Conservation (phyloP, 768 basidiomycete genomes). For the Pilatotrama ljubarskyi region DNA sequence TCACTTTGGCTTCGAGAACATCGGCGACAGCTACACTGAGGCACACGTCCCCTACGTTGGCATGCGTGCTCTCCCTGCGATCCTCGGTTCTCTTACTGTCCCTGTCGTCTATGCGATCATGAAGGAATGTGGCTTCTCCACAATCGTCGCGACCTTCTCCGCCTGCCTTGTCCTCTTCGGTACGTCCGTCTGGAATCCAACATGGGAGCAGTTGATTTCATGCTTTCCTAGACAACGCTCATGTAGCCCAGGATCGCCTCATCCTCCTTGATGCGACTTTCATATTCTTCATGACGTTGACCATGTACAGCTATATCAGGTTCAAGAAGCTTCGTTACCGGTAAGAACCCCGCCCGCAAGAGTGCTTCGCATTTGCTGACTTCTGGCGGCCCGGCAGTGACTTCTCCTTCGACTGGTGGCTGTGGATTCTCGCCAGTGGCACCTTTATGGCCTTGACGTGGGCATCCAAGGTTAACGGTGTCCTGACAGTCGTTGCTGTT, state of each 20-base stretch:
- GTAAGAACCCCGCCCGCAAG: conserved; percentile 42
- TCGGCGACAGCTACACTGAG: conserved; percentile 89
- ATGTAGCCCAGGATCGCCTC: conserved; percentile 93
- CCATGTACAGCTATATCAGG: conserved; percentile 89
- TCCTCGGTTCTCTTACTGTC: conserved; percentile 87
- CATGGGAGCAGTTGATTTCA: background rate
- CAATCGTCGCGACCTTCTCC: conserved; percentile 87
- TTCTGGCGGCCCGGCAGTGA: conserved; percentile 50
- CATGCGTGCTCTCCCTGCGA: conserved; percentile 88
- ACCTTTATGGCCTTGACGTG: conserved; percentile 94
- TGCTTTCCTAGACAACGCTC: conserved; percentile 79
- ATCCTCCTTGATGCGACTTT: conserved; percentile 93
- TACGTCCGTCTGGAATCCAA: conserved; percentile 39
- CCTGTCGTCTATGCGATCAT: conserved; percentile 94
- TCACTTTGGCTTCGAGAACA: conserved; percentile 89
- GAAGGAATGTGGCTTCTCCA: conserved; percentile 97
- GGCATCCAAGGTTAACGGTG: conserved; percentile 97
- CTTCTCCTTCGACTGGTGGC: conserved; percentile 91
- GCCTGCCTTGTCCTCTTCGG: conserved; percentile 86
- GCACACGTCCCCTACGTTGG: conserved; percentile 92
- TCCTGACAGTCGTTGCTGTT: conserved; percentile 86
- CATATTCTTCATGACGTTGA: conserved; percentile 94
- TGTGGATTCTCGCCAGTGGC: conserved; percentile 89
- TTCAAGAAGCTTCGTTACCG: conserved; percentile 93
- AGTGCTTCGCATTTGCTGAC: conserved; percentile 3